A percentile compares a stretch with the other conserved stretches of the same genome.
phyloP scores from a whole-genome alignment of 1,284 basidiomycete species.

The Grifola frondosa region DNA sequence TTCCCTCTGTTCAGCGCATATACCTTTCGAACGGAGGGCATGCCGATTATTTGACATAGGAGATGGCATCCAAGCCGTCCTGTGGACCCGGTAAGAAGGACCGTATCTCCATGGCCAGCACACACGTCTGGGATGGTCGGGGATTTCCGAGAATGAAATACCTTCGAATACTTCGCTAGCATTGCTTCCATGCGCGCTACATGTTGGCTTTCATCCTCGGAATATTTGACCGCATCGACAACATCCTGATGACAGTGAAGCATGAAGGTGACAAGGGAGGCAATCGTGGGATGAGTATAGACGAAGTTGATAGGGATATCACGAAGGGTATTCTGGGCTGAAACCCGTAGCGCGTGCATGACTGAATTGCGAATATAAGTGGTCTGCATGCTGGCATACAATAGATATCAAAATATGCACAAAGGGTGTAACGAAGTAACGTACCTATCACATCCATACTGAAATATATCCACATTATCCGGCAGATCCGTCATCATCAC shows the following conservation, averaged over 20 bases:
- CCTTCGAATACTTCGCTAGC: constrained; percentile 31
- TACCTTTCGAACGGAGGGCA: constrained; percentile 37
- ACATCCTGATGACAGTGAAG: too few relatives aligned
- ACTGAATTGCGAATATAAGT: constrained; percentile 38
- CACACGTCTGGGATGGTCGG: too few relatives aligned
- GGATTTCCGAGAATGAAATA: too few relatives aligned
- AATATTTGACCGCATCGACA: constrained; percentile 10
- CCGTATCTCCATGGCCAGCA: too few relatives aligned
- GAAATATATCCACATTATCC: constrained; percentile 26
- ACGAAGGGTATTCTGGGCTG: constrained; percentile 14
- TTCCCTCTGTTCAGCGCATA: constrained; percentile 20
- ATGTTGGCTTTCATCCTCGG: neutral
- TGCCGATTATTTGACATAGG: constrained; percentile 35
- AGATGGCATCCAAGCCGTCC: constrained; percentile 18
- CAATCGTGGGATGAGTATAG: constrained; percentile 33
- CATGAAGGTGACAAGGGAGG: constrained; percentile 22
- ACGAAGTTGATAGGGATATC: constrained; percentile 30
- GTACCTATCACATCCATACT: constrained; percentile 38
- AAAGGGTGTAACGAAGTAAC: neutral
- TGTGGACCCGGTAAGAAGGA: constrained; percentile 21
- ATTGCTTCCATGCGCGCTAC: constrained; percentile 14
- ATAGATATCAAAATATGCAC: neutral
- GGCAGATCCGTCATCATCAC: constrained; percentile 20
- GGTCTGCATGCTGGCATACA: constrained; percentile 30
- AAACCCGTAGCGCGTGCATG: constrained; percentile 24